These are phyloP conservation scores for Phaeosphaeria sp. DNA, from an alignment of 2,329 filamentous ascomycete genomes.

Conservation along the genomic window DNA sequence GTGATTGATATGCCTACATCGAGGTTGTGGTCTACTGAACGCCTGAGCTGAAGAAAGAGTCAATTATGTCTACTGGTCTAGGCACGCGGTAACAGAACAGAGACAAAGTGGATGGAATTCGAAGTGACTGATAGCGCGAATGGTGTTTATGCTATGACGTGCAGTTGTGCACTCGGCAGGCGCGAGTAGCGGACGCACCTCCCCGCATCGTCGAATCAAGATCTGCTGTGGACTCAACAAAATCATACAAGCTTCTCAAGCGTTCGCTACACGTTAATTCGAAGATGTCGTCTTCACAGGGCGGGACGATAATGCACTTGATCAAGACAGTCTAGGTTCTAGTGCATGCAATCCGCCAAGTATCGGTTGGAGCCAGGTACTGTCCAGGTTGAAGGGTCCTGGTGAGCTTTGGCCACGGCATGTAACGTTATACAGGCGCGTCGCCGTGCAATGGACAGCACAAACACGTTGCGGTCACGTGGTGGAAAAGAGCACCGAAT, in stretches of 20 bases:
- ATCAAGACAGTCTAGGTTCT: background rate
- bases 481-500: background rate
- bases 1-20: background rate
- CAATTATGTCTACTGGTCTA: background rate
- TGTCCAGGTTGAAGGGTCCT: background rate
- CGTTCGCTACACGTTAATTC: background rate
- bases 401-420: background rate
- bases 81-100: background rate
- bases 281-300: background rate
- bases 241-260: background rate
- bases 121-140: background rate
- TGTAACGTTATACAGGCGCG: background rate
- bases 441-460: background rate
- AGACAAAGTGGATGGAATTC: background rate
- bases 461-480: background rate
- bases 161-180: background rate
- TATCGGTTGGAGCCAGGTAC: background rate
- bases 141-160: background rate
- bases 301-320: background rate
- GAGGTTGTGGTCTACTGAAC: background rate
- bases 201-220: slow-evolving; percentile 1
- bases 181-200: background rate
- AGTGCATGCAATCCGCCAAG: background rate
- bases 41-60: background rate
- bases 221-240: background rate